Percentiles rank a stretch among this genome's conserved stretches.
phyloP scores from a whole-genome alignment of 2,329 filamentous ascomycete genomes.

The Capronia coronata region DNA sequence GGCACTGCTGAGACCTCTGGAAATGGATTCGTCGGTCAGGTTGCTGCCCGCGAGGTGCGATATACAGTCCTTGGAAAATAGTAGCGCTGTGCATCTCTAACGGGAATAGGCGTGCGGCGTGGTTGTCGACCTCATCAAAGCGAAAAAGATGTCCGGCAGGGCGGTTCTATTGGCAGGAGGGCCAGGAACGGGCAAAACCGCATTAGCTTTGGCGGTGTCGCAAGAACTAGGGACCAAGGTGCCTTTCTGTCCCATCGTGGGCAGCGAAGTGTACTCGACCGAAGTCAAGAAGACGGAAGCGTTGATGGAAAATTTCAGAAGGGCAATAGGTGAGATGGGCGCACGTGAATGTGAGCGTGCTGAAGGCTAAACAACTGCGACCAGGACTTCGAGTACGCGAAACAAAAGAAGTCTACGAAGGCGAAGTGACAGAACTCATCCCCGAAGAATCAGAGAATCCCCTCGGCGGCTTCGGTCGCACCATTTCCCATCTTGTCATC shows the following conservation, averaged over 20 bases:
- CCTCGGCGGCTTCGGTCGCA: slow-evolving; percentile 91
- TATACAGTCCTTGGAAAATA: background rate
- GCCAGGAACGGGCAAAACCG: slow-evolving; percentile 94
- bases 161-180: slow-evolving; percentile 90
- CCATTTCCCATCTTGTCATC: slow-evolving; percentile 90
- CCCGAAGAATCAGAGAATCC: slow-evolving; percentile 98
- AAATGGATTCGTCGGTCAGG: slow-evolving; percentile 84
- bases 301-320: slow-evolving; percentile 97
- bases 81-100: slow-evolving; percentile 2
- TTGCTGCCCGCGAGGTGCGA: slow-evolving; percentile 77
- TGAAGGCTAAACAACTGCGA: slow-evolving; percentile 4
- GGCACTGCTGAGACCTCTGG: slow-evolving; percentile 74
- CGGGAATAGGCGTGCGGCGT: slow-evolving; percentile 75
- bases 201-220: slow-evolving; percentile 87
- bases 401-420: slow-evolving; percentile 98
- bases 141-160: slow-evolving; percentile 95
- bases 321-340: slow-evolving; percentile 71
- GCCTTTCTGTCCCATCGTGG: slow-evolving; percentile 95
- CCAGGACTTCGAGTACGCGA: slow-evolving; percentile 81
- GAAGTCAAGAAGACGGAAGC: slow-evolving; percentile 99
- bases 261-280: slow-evolving; percentile 94
- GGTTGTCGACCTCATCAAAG: slow-evolving; percentile 88
- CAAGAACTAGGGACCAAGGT: slow-evolving; percentile 98
- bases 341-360: slow-evolving; percentile 21
- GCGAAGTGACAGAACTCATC: slow-evolving; percentile 94